phyloP scores from a whole-genome alignment of 1,139 yeast species.

The Suhomyces wounanorum region DNA sequence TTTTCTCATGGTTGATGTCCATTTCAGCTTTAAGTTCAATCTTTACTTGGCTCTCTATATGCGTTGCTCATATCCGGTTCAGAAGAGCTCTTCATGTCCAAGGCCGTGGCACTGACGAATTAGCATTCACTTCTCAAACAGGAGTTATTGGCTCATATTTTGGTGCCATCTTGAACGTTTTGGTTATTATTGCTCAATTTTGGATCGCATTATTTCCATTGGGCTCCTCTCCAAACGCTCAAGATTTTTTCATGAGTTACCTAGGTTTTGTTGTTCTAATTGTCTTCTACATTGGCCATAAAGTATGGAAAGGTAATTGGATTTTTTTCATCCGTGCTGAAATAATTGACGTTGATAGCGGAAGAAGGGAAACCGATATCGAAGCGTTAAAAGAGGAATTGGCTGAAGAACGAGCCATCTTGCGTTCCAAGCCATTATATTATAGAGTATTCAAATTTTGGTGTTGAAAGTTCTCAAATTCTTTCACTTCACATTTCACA shows the following conservation, averaged over 20 bases:
- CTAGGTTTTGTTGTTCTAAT: conserved; percentile 42
- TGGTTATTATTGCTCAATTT: conserved; percentile 60
- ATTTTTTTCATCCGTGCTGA: conserved; percentile 43
- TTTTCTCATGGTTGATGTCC: conserved; percentile 41
- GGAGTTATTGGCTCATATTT: conserved; percentile 57
- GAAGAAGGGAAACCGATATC: conserved; percentile 68
- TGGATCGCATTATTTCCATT: conserved; percentile 44
- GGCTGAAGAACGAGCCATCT: conserved; percentile 56
- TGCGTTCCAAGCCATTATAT: conserved; percentile 54
- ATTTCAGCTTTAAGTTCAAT: conserved; percentile 42
- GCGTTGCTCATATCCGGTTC: conserved; percentile 40
- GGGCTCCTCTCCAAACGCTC: conserved; percentile 37
- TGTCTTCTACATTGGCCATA: conserved; percentile 42
- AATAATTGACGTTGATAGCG: conserved; percentile 67
- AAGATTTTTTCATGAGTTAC: conserved; percentile 37
- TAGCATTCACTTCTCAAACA: conserved; percentile 55
- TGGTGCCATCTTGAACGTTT: conserved; percentile 47
- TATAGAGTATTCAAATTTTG: conserved; percentile 54
- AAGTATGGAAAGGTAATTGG: conserved; percentile 42
- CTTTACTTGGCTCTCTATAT: conserved; percentile 44
- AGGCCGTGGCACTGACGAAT: conserved; percentile 48
- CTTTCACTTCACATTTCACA: too few species aligned
- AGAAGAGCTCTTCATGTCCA: conserved; percentile 35
- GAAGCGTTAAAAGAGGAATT: conserved; percentile 67
- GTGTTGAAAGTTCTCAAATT: conserved; percentile 40